Conservation (phyloP, 2,329 filamentous ascomycete species). For the Ophiostoma sp. region DNA sequence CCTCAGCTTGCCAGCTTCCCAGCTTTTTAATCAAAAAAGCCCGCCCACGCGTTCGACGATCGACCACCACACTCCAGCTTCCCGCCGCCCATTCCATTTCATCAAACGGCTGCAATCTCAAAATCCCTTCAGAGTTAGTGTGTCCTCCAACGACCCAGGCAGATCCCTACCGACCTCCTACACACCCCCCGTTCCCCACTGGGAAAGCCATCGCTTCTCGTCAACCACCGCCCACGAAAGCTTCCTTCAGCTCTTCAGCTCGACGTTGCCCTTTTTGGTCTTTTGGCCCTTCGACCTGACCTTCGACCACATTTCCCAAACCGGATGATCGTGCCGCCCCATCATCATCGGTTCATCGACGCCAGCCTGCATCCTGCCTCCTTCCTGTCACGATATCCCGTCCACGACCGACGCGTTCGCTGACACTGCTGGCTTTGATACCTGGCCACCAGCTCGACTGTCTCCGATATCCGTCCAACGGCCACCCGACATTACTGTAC, state of each 20-base stretch:
- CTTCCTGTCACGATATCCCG: neutral
- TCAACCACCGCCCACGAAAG: neutral
- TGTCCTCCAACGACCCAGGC: constrained; percentile 8
- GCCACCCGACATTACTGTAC: neutral
- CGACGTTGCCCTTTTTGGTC: neutral
- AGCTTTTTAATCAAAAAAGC: neutral
- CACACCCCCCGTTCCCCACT: neutral
- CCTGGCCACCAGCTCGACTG: neutral
- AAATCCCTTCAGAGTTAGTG: constrained; percentile 14
- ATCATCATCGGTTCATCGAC: neutral
- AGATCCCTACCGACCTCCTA: constrained; percentile 5
- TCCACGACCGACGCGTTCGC: neutral
- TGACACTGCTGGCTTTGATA: neutral
- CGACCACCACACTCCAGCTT: neutral
- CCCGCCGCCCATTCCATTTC: constrained; percentile 7
- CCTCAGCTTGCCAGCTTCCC: neutral
- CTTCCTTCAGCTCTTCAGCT: neutral
- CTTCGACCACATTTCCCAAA: constrained; percentile 9
- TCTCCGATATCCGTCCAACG: no score
- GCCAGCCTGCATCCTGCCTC: neutral
- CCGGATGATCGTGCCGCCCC: neutral
- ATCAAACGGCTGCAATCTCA: constrained; percentile 15
- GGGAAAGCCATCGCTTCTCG: neutral
- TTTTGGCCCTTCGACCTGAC: neutral
- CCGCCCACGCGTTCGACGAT: constrained; percentile 9